These are phyloP conservation scores for Podospora conica DNA, from an alignment of 495 filamentous ascomycete genomes.

Conservation along the genomic window DNA sequence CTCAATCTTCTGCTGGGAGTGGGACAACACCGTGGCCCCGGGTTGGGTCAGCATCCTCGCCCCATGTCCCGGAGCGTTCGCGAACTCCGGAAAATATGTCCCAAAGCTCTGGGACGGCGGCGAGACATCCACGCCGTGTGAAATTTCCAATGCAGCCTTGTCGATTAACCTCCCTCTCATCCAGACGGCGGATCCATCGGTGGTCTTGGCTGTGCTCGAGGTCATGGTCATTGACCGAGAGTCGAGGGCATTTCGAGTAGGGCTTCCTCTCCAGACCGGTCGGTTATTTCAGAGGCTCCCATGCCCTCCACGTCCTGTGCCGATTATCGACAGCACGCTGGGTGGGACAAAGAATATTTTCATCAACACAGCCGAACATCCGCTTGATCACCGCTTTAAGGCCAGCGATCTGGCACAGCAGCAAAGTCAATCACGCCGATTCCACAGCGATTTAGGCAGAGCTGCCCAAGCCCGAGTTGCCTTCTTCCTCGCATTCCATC, in stretches of 20 bases:
- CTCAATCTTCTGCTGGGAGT: constrained; percentile 17
- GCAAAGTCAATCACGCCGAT: too few species aligned
- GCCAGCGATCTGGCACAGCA: too few species aligned
- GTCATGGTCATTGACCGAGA: background rate
- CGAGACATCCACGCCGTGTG: too few species aligned
- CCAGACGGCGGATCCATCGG: background rate
- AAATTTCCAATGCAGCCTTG: too few species aligned
- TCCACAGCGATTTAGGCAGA: background rate
- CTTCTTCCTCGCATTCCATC: background rate
- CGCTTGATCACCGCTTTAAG: too few species aligned
- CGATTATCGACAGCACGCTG: too few species aligned
- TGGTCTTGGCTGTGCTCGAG: background rate
- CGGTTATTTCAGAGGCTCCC: too few species aligned
- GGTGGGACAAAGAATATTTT: too few species aligned
- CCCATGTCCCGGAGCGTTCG: background rate
- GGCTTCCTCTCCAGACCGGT: too few species aligned
- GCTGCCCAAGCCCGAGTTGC: background rate
- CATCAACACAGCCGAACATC: too few species aligned
- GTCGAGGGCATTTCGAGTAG: too few species aligned
- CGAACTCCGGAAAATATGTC: background rate
- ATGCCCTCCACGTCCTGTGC: too few species aligned
- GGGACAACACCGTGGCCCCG: background rate
- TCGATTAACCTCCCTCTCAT: background rate
- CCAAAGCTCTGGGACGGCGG: background rate
- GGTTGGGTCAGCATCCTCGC: background rate